A percentile compares a stretch with the other conserved stretches of the same genome.
Evolutionary conservation across 129 eudicot species (phyloP).

Genomic region (Artemisia argyi): DNA sequence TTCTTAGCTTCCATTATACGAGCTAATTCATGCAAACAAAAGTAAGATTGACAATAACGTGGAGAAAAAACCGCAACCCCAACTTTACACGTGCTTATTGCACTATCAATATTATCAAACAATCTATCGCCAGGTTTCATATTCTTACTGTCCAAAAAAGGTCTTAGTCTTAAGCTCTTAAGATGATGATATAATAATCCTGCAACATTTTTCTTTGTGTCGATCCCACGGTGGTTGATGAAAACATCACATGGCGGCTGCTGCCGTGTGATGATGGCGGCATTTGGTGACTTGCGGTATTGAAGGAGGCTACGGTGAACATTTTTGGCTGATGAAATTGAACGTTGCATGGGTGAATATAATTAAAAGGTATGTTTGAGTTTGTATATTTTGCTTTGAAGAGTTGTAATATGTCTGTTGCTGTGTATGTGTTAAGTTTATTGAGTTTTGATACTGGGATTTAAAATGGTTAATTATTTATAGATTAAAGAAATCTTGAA

Average conservation of each 20-base stretch:
- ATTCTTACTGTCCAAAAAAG: slow-evolving; percentile 80
- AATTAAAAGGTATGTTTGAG: neutral
- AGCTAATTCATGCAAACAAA: slow-evolving; percentile 78
- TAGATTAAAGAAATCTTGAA: slow-evolving; percentile 28
- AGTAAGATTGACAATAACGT: slow-evolving; percentile 74
- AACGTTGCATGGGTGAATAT: slow-evolving; percentile 57
- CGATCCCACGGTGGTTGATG: slow-evolving; percentile 84
- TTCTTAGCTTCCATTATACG: slow-evolving; percentile 64
- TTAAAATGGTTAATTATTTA: slow-evolving; percentile 27
- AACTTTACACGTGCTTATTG: slow-evolving; percentile 49
- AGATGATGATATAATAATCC: slow-evolving; percentile 64
- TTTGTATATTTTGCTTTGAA: neutral
- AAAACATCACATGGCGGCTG: slow-evolving; percentile 67
- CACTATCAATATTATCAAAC: slow-evolving; percentile 60
- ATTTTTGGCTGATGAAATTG: slow-evolving; percentile 39
- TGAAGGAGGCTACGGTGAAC: slow-evolving; percentile 37
- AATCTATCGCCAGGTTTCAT: slow-evolving; percentile 86
- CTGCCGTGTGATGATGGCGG: slow-evolving; percentile 5
- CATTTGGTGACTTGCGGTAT: slow-evolving; percentile 16
- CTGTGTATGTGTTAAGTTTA: neutral
- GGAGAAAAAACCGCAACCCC: slow-evolving; percentile 83
- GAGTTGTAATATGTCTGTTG: neutral
- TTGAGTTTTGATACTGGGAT: slow-evolving; percentile 12
- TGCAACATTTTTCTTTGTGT: slow-evolving; percentile 70
- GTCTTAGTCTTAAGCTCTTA: slow-evolving; percentile 35